Conservation (phyloP, 805 yeast species). For the Metschnikowia santaceciliae region DNA sequence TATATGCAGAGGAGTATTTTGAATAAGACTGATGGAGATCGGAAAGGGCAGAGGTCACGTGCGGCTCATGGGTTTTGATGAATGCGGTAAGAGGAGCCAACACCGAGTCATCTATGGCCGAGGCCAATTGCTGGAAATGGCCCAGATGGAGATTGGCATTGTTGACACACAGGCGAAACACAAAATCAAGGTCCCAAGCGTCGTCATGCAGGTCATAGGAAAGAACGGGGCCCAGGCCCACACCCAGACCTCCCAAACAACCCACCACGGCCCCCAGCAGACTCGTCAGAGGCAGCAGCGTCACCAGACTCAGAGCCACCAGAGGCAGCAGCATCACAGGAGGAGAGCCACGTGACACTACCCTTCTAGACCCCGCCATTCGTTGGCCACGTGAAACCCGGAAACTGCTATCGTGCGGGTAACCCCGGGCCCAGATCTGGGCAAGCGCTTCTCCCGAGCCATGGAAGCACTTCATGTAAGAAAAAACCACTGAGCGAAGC, state of each 20-base stretch:
- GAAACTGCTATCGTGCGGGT: conserved; percentile 22
- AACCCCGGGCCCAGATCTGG: conserved; percentile 24
- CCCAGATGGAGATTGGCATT: conserved; percentile 12
- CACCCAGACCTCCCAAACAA: too few species aligned
- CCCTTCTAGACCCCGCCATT: background rate
- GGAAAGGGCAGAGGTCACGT: conserved; percentile 21
- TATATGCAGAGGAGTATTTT: conserved; percentile 24
- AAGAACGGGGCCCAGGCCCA: background rate
- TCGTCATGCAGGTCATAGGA: background rate
- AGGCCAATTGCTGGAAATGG: conserved; percentile 24
- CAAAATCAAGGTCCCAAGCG: conserved; percentile 11
- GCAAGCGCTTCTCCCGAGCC: conserved; percentile 32
- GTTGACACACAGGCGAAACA: conserved; percentile 13
- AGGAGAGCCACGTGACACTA: background rate
- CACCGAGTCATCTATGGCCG: conserved; percentile 31
- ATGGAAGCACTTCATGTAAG: conserved; percentile 33
- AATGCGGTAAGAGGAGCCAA: conserved; percentile 32
- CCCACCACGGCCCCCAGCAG: too few species aligned
- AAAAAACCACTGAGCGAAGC: conserved; percentile 33
- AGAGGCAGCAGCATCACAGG: too few species aligned
- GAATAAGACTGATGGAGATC: conserved; percentile 21
- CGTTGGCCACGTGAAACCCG: conserved; percentile 16
- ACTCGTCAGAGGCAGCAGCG: too few species aligned
- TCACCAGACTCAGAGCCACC: too few species aligned
- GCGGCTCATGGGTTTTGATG: conserved; percentile 36